These are phyloP conservation scores for Betula pendula DNA, from an alignment of 306 rosid genomes.

Conservation along the genomic window DNA sequence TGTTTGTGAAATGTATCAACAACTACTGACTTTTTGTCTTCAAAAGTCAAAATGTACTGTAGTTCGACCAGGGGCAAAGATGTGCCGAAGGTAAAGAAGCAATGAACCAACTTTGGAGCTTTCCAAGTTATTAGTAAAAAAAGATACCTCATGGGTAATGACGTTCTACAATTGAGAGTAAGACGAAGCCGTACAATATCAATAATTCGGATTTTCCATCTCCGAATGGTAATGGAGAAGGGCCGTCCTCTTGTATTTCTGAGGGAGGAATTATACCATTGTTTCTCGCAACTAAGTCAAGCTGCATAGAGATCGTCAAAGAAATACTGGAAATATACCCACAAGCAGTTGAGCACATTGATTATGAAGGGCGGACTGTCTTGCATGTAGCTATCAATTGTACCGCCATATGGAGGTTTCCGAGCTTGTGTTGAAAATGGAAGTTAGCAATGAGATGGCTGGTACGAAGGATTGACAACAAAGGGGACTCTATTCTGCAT, in stretches of 20 bases:
- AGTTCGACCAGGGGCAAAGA: neutral
- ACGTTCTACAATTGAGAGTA: neutral
- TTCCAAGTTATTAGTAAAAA: neutral
- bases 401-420: conserved; percentile 5
- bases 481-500: neutral
- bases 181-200: neutral
- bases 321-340: neutral
- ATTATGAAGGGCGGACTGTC: neutral
- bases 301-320: neutral
- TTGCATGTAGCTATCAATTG: neutral
- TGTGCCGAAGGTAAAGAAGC: neutral
- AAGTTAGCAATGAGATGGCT: neutral
- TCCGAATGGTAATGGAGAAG: neutral
- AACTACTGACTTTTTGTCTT: too few relatives aligned
- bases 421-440: neutral
- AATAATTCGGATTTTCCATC: neutral
- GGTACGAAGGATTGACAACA: neutral
- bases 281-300: neutral
- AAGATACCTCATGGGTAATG: conserved; percentile 3
- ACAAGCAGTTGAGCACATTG: neutral
- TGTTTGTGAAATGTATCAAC: too few relatives aligned
- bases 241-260: neutral
- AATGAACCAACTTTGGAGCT: neutral
- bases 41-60: neutral
- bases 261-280: neutral